A percentile compares a stretch with the other conserved stretches of the same genome.
These are phyloP conservation scores for Aureobasidium sp. DNA, from an alignment of 2,329 filamentous ascomycete species.

Conservation along the genomic window DNA sequence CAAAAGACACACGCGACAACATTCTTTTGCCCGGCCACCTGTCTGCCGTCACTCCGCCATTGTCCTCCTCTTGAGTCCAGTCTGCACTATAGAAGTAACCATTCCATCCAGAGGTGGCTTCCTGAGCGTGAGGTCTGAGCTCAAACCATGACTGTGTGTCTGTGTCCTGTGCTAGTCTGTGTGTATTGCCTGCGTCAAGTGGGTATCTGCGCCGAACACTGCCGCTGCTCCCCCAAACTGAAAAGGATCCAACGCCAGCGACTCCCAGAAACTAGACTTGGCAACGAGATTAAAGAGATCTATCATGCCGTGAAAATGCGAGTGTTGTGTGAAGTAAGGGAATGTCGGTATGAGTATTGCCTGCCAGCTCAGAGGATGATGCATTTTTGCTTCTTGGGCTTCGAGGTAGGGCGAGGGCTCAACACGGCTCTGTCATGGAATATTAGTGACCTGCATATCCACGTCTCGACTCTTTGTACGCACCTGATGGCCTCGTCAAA, in stretches of 20 bases:
- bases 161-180: constrained; percentile 1
- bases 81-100: neutral
- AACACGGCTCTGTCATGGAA: constrained; percentile 54
- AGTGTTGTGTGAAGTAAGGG: constrained; percentile 7
- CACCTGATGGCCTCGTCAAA: constrained; percentile 98
- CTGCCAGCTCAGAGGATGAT: constrained; percentile 51
- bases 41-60: neutral
- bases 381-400: constrained; percentile 61
- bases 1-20: neutral
- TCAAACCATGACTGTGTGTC: constrained; percentile 1
- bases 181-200: constrained; percentile 4
- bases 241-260: constrained; percentile 14
- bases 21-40: neutral
- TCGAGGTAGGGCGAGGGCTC: constrained; percentile 53
- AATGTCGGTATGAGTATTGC: neutral
- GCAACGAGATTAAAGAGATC: constrained; percentile 14
- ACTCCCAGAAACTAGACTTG: constrained; percentile 13
- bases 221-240: constrained; percentile 9
- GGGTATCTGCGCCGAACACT: constrained; percentile 14
- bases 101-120: neutral
- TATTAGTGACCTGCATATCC: neutral
- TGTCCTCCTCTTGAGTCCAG: neutral
- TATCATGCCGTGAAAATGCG: constrained; percentile 13
- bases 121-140: neutral
- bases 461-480: constrained; percentile 27